phyloP scores from a whole-genome alignment of 2,329 filamentous ascomycete genomes.

The Escovopsis weberi region DNA sequence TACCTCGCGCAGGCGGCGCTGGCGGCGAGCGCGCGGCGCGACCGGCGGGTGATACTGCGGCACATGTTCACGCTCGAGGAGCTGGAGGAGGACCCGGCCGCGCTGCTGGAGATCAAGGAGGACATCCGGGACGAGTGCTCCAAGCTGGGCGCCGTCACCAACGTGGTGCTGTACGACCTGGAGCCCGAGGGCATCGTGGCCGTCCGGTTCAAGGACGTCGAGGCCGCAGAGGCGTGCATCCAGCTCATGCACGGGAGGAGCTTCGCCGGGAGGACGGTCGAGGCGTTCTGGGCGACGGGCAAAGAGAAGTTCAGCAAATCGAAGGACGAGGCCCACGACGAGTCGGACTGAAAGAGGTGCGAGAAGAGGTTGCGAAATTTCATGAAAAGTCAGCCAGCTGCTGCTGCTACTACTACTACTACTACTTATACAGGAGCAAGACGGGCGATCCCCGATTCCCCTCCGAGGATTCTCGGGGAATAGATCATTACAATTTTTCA shows the following conservation, averaged over 20 bases:
- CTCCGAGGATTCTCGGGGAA: too few relatives aligned
- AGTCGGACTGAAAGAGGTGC: conserved; percentile 14
- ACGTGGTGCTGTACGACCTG: conserved; percentile 78
- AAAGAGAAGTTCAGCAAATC: conserved; percentile 60
- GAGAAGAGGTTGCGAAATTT: too few relatives aligned
- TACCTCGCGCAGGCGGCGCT: conserved; percentile 25
- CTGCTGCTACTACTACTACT: too few relatives aligned
- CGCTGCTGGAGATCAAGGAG: conserved; percentile 81
- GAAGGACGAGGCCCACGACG: conserved; percentile 35
- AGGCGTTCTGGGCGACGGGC: conserved; percentile 57
- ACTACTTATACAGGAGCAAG: too few relatives aligned
- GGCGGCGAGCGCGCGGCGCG: conserved; percentile 37
- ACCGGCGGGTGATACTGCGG: conserved; percentile 75
- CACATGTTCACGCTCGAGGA: conserved; percentile 87
- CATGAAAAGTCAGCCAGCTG: too few relatives aligned
- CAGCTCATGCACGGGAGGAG: conserved; percentile 63
- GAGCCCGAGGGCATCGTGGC: conserved; percentile 75
- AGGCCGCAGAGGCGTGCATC: conserved; percentile 60
- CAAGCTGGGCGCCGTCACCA: conserved; percentile 77
- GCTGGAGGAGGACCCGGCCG: conserved; percentile 70
- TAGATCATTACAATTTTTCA: too few relatives aligned
- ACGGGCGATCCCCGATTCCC: too few relatives aligned
- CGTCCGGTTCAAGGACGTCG: conserved; percentile 61
- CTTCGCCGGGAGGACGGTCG: conserved; percentile 58
- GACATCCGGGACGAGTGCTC: conserved; percentile 83